phyloP scores from a whole-genome alignment of 2,329 filamentous ascomycete species.

The Aspergillus versicolor region DNA sequence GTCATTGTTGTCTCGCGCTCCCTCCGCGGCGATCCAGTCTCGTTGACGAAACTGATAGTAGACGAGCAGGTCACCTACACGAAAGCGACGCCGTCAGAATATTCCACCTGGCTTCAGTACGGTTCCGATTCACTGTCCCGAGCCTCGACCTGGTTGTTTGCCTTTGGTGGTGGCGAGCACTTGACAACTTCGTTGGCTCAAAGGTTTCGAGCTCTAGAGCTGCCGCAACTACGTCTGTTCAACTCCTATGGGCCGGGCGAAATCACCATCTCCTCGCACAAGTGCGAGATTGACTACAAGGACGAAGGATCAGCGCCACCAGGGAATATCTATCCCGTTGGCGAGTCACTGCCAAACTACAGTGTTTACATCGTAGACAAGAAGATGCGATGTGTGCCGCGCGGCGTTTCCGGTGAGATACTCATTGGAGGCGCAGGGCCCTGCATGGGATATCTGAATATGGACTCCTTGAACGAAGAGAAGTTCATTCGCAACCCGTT shows the following conservation, averaged over 20 bases:
- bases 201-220: slow-evolving; percentile 16
- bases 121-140: background rate
- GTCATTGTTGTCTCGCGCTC: background rate
- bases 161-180: slow-evolving; percentile 26
- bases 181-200: slow-evolving; percentile 8
- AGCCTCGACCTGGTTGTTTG: background rate
- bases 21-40: background rate
- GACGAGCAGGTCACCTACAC: background rate
- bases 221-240: slow-evolving; percentile 15
- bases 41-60: background rate
- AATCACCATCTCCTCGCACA: slow-evolving; percentile 20
- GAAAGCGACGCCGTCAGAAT: background rate
- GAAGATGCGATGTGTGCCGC: background rate
- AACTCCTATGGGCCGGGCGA: slow-evolving; percentile 33
- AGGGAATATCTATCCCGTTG: background rate
- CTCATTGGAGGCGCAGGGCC: slow-evolving; percentile 7
- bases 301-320: background rate
- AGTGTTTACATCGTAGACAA: background rate
- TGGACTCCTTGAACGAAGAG: background rate
- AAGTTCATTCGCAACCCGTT: slow-evolving; percentile 8
- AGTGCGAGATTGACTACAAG: slow-evolving; percentile 9
- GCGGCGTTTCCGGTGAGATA: slow-evolving; percentile 5
- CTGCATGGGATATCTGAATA: slow-evolving; percentile 3
- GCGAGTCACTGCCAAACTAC: background rate
- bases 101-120: background rate